Percentiles rank a stretch among this genome's conserved stretches.
Conservation (phyloP, 352 stramenopile species). For the Phytophthora agathidicida region DNA sequence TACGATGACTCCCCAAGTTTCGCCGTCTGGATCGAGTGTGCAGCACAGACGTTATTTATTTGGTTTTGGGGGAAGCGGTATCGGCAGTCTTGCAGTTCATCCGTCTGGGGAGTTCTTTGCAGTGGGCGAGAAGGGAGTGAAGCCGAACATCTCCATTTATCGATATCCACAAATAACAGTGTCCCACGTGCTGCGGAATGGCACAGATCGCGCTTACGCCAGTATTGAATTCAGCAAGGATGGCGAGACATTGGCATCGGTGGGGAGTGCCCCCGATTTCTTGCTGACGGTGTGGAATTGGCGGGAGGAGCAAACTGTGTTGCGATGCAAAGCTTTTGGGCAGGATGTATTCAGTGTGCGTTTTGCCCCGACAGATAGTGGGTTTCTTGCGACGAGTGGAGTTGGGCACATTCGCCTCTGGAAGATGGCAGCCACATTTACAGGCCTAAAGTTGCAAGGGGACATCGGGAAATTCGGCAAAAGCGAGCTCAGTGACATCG, state of each 20-base stretch:
- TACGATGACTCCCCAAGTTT: slow-evolving; percentile 42
- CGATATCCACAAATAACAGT: slow-evolving; percentile 77
- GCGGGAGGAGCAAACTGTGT: slow-evolving; percentile 86
- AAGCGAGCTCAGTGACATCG: slow-evolving; percentile 93
- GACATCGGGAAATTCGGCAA: slow-evolving; percentile 97
- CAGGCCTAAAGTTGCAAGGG: slow-evolving; percentile 94
- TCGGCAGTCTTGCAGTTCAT: slow-evolving; percentile 78
- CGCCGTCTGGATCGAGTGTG: slow-evolving; percentile 27
- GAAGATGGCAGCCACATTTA: slow-evolving; percentile 97
- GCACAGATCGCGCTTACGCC: slow-evolving; percentile 85
- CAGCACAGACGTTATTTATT: slow-evolving; percentile 63
- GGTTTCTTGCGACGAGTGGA: slow-evolving; percentile 92
- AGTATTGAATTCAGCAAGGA: slow-evolving; percentile 77
- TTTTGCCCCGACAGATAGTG: slow-evolving; percentile 90
- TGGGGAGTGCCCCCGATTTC: slow-evolving; percentile 89
- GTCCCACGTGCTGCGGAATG: slow-evolving; percentile 77
- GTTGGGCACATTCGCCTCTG: slow-evolving; percentile 96
- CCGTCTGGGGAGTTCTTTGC: slow-evolving; percentile 78
- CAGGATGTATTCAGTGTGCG: slow-evolving; percentile 94
- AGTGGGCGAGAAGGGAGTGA: slow-evolving; percentile 88
- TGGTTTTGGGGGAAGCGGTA: slow-evolving; percentile 64
- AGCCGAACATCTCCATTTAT: slow-evolving; percentile 90
- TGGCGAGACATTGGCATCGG: slow-evolving; percentile 89
- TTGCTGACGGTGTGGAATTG: slow-evolving; percentile 95
- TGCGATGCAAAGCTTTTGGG: slow-evolving; percentile 94